These are phyloP conservation scores for Teunomyces pallodes DNA, from an alignment of 805 yeast genomes.

Conservation along the genomic window DNA sequence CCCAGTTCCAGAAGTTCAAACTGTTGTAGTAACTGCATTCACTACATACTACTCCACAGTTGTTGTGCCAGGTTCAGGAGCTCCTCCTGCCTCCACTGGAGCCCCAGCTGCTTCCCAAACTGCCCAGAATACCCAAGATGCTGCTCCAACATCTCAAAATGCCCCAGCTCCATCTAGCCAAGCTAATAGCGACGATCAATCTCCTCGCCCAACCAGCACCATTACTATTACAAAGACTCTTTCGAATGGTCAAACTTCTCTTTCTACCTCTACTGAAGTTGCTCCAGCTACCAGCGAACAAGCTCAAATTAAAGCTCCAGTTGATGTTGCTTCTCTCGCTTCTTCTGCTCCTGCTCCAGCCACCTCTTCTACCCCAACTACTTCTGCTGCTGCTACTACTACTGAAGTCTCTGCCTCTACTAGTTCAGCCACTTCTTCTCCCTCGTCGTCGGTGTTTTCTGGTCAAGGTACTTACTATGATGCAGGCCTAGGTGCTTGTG, in stretches of 20 bases:
- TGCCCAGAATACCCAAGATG: background rate
- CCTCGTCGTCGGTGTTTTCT: slow-evolving; percentile 13
- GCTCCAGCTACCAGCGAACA: background rate
- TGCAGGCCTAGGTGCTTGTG: slow-evolving; percentile 56
- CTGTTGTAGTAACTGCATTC: slow-evolving; percentile 22
- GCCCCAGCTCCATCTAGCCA: slow-evolving; percentile 3
- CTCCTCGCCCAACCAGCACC: background rate
- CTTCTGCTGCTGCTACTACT: slow-evolving; percentile 9
- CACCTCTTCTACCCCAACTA: slow-evolving; percentile 12
- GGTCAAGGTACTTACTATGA: slow-evolving; percentile 53
- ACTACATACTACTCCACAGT: slow-evolving; percentile 18
- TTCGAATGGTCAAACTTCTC: background rate
- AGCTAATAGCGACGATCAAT: slow-evolving; percentile 6
- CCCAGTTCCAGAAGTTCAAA: slow-evolving; percentile 28
- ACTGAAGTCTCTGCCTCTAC: slow-evolving; percentile 6
- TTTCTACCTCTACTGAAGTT: background rate
- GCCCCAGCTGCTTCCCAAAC: slow-evolving; percentile 12
- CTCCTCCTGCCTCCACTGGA: slow-evolving; percentile 7
- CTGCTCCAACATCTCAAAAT: background rate
- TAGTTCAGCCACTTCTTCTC: slow-evolving; percentile 6
- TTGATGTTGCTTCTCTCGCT: background rate
- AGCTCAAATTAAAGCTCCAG: background rate
- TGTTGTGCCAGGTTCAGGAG: slow-evolving; percentile 12
- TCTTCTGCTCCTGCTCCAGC: slow-evolving; percentile 8
- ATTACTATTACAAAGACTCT: background rate